phyloP scores from a whole-genome alignment of 1,284 basidiomycete species.

The Melanopsichium pennsylvanicum region DNA sequence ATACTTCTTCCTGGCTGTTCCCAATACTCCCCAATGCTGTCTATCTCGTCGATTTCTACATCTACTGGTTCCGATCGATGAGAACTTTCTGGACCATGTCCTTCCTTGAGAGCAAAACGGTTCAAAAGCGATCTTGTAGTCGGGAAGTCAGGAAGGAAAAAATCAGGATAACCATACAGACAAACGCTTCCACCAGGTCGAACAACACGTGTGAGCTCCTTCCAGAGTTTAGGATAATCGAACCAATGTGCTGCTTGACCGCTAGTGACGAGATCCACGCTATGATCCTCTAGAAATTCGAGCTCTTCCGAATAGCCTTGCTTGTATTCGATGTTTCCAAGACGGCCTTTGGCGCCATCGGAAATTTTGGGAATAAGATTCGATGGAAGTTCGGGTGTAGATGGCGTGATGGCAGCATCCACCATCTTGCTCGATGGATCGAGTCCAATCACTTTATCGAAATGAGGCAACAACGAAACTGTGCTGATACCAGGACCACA shows the following conservation, averaged over 20 bases:
- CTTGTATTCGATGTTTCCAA: constrained; percentile 66
- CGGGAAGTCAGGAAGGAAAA: constrained; percentile 74
- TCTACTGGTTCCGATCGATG: neutral
- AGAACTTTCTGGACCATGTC: neutral
- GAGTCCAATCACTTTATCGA: constrained; percentile 74
- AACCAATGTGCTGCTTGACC: constrained; percentile 90
- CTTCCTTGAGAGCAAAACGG: constrained; percentile 69
- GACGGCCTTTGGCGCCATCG: constrained; percentile 63
- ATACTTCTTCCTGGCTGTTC: constrained; percentile 81
- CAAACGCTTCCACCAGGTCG: constrained; percentile 76
- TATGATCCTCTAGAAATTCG: constrained; percentile 70
- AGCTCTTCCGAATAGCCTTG: constrained; percentile 73
- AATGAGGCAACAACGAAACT: constrained; percentile 70
- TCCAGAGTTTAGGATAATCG: constrained; percentile 77
- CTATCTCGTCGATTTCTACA: constrained; percentile 9
- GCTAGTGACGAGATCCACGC: constrained; percentile 78
- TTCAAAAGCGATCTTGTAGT: constrained; percentile 73
- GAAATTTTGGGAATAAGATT: constrained; percentile 15
- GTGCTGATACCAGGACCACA: constrained; percentile 81
- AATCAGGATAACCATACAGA: constrained; percentile 82
- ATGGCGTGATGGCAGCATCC: constrained; percentile 70
- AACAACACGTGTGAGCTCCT: constrained; percentile 74
- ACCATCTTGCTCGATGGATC: constrained; percentile 82
- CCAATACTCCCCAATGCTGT: constrained; percentile 78
- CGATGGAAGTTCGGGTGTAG: constrained; percentile 28